Evolutionary conservation across 352 stramenopile genomes (phyloP).

Genomic region (Thalassiosira ordinaria): DNA sequence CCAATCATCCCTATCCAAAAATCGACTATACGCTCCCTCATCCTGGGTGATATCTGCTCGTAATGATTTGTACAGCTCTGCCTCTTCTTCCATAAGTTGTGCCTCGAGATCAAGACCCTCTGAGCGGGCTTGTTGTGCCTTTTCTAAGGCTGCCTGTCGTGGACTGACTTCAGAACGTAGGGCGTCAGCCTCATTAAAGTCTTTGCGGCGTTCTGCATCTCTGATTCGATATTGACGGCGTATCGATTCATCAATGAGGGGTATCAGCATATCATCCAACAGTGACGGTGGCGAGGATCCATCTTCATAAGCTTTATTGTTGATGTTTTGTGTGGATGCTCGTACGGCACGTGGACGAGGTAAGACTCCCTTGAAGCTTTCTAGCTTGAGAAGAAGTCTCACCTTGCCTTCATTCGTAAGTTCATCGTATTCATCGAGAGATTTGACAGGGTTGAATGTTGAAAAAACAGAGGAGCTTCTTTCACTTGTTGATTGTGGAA

Average conservation of each 20-base stretch:
- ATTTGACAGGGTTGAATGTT: slow-evolving; percentile 72
- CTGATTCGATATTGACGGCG: slow-evolving; percentile 77
- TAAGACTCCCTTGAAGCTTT: slow-evolving; percentile 71
- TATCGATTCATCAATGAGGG: slow-evolving; percentile 83
- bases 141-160: slow-evolving; percentile 66
- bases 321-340: slow-evolving; percentile 8
- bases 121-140: slow-evolving; percentile 49
- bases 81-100: slow-evolving; percentile 63
- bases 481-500: slow-evolving; percentile 20
- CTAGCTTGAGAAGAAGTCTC: slow-evolving; percentile 69
- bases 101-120: slow-evolving; percentile 54
- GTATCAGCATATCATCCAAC: slow-evolving; percentile 82
- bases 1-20: slow-evolving; percentile 85
- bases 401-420: slow-evolving; percentile 71
- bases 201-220: slow-evolving; percentile 62
- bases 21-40: slow-evolving; percentile 77
- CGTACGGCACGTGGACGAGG: slow-evolving; percentile 67
- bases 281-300: slow-evolving; percentile 50
- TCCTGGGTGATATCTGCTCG: slow-evolving; percentile 85
- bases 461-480: slow-evolving; percentile 63
- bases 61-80: slow-evolving; percentile 70
- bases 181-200: slow-evolving; percentile 57
- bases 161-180: slow-evolving; percentile 64
- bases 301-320: slow-evolving; percentile 10
- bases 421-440: slow-evolving; percentile 71